phyloP scores from a whole-genome alignment of 1,284 basidiomycete genomes.

The Cystobasidium pallidum region DNA sequence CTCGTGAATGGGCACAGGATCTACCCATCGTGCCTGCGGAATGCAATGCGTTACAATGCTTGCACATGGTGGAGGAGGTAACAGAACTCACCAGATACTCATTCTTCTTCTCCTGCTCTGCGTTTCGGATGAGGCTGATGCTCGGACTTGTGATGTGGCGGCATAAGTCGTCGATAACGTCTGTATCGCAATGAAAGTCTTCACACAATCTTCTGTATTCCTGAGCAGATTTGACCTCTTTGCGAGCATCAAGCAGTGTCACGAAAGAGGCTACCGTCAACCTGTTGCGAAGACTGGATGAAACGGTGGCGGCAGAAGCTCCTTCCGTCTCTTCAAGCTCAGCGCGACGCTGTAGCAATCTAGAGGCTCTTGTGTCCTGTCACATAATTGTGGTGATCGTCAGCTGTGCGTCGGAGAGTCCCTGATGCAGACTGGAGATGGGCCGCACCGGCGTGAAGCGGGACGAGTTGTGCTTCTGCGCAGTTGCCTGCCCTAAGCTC shows the following conservation, averaged over 20 bases:
- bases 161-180: constrained; percentile 9
- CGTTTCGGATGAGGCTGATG: constrained; percentile 19
- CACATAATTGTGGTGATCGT: too few species aligned
- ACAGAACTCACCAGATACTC: constrained; percentile 26
- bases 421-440: background rate
- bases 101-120: constrained; percentile 37
- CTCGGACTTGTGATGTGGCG: constrained; percentile 28
- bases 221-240: constrained; percentile 26
- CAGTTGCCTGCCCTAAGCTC: constrained; percentile 30
- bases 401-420: too few species aligned
- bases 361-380: constrained; percentile 31
- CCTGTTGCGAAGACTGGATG: constrained; percentile 16
- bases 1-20: constrained; percentile 28
- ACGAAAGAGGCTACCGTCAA: constrained; percentile 21
- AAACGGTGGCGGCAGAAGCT: constrained; percentile 25
- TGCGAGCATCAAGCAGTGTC: constrained; percentile 34
- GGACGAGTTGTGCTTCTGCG: constrained; percentile 19
- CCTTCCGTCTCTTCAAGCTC: constrained; percentile 40
- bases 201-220: constrained; percentile 31
- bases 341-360: constrained; percentile 34
- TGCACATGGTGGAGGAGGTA: background rate
- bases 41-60: background rate
- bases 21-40: constrained; percentile 40
- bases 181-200: constrained; percentile 40
- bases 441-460: constrained; percentile 29